Percentiles rank a stretch among this genome's conserved stretches.
Evolutionary conservation across 1,284 basidiomycete species (phyloP).

Genomic region (Ganoderma sinense): DNA sequence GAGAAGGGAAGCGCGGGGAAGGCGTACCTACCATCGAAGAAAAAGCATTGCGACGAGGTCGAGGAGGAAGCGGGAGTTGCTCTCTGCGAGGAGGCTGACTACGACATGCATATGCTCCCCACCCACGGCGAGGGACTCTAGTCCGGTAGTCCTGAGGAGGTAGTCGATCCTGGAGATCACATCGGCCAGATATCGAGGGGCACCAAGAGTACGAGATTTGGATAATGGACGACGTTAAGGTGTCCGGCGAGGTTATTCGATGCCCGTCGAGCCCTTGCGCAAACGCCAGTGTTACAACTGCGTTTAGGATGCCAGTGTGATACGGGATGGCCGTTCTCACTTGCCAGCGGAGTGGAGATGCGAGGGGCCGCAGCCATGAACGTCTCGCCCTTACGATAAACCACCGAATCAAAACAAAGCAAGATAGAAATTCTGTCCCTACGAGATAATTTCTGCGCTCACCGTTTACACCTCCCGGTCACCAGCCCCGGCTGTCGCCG

Average conservation of each 20-base stretch:
- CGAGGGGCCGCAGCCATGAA: not conserved
- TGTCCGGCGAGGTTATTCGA: not conserved
- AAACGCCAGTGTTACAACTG: not conserved
- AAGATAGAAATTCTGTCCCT: no score
- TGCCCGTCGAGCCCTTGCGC: not conserved
- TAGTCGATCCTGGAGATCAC: conserved; percentile 12
- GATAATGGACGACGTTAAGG: not conserved
- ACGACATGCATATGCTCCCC: conserved; percentile 8
- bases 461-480: no score
- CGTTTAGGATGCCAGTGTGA: not conserved
- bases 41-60: conserved; percentile 15
- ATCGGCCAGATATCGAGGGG: conserved; percentile 14
- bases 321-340: not conserved
- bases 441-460: no score
- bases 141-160: conserved; percentile 2
- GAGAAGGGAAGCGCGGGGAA: not conserved
- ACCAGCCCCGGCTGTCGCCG: no score
- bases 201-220: no score
- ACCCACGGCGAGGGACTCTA: conserved; percentile 2
- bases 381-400: no score
- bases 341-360: not conserved
- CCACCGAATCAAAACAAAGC: no score
- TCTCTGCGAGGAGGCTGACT: conserved; percentile 16
- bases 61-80: conserved; percentile 15
- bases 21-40: conserved; percentile 14